Conservation (phyloP, 495 filamentous ascomycete species). For the Daldinia caldariorum region DNA sequence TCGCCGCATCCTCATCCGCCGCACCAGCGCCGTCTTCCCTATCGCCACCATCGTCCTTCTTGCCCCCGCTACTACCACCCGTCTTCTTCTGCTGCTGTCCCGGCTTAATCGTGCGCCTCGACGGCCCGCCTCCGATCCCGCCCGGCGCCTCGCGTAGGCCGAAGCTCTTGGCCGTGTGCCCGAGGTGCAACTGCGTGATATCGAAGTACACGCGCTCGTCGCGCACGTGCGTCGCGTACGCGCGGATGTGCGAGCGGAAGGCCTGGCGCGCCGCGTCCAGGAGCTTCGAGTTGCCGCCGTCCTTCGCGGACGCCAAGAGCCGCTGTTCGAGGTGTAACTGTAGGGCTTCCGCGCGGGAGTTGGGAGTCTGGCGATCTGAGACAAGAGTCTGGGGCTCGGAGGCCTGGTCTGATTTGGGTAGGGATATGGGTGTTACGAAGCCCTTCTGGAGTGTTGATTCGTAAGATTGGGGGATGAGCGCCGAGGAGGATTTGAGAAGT, state of each 20-base stretch:
- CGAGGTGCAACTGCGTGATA: constrained; percentile 86
- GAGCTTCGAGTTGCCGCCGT: constrained; percentile 44
- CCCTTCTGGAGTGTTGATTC: constrained; percentile 66
- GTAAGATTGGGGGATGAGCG: constrained; percentile 52
- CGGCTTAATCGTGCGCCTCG: constrained; percentile 49
- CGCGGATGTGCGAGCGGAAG: constrained; percentile 90
- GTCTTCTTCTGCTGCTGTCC: constrained; percentile 32
- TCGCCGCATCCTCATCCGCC: constrained; percentile 70
- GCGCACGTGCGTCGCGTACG: constrained; percentile 92
- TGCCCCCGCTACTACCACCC: constrained; percentile 34
- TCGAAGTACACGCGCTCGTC: constrained; percentile 86
- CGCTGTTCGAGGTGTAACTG: constrained; percentile 62
- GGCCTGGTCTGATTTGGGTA: constrained; percentile 47
- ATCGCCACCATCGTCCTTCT: constrained; percentile 23
- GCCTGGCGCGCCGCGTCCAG: constrained; percentile 80
- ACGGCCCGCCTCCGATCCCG: constrained; percentile 68
- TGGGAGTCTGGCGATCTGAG: constrained; percentile 52
- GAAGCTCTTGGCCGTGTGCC: constrained; percentile 93
- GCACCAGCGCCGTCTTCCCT: constrained; percentile 49
- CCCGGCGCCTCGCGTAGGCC: constrained; percentile 87
- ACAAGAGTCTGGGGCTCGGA: constrained; percentile 33
- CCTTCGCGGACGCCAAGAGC: constrained; percentile 51
- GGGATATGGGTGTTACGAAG: constrained; percentile 54
- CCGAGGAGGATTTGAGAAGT: constrained; percentile 64
- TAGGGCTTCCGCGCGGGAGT: constrained; percentile 57